Base-by-base conservation (phyloP, 164 flowering plant species). In the Vitis cinerea region DNA sequence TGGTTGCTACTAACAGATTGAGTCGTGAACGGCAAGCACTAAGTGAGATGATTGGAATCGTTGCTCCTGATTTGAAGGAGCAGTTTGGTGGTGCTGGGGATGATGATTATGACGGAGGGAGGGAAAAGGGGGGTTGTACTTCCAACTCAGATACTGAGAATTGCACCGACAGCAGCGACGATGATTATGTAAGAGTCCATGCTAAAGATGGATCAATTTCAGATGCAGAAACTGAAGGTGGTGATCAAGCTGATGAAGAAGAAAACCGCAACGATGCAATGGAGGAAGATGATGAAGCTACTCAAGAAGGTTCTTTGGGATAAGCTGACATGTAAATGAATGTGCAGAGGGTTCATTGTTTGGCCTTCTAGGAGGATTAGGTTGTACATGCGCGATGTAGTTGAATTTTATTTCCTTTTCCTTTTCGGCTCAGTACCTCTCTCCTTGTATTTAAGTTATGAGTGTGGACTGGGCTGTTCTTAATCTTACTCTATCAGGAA, bases 1-100 rank as follows among this genome's bases (percentile, higher is more conserved):
- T 50, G 19, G 66, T 71, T 70, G 75, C 71, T 47, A 65, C 68
- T 47, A 64, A 66, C 1, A 75, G 71, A 64, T 50, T 75, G 70
- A 81, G 77, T 66, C 77, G 61, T 61, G 97, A 90, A 58, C 89
- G 81, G 9, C 77, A 64, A 65, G 88, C 85, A 27, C 71, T 95
- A 31, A 86, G 84, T 67, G 83, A 81, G 72, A 91, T 91, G 96
- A 90, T 95, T 55, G 87, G 87, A 11, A 92, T 93, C 59, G 86
- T 92, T 59, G 97, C 90, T 62, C 97, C 99, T 51, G 90, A 88
- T 63, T 59, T 84, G 47, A 83, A 76, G 72, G 84, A 82, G 17
- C 80, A 79, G 68, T 92, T 90, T 62, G 70, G 72, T 14, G 75
- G 65, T 53, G 75, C 71, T 14, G 56, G 19, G 27, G 76, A 59